A percentile compares a stretch with the other conserved stretches of the same genome.
These are phyloP conservation scores for Yarrowia alimentaria DNA, from an alignment of 805 yeast species.

Conservation along the genomic window DNA sequence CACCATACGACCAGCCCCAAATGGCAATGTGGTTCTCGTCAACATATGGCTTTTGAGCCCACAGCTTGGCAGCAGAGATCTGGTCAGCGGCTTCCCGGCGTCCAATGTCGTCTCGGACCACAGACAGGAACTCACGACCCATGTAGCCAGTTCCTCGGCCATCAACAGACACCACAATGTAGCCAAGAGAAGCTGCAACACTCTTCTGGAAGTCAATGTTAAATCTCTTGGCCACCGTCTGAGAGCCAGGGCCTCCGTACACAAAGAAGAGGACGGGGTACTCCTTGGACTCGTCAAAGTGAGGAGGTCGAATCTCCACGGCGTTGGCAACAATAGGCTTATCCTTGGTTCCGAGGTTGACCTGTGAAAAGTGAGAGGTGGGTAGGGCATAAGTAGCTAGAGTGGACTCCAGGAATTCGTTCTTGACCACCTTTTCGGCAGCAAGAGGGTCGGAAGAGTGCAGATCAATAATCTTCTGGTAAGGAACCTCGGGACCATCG, in stretches of 20 bases:
- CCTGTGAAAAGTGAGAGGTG: constrained; percentile 48
- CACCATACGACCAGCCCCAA: constrained; percentile 99
- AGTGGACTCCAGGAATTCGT: constrained; percentile 34
- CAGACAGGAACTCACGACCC: constrained; percentile 72
- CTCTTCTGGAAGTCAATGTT: constrained; percentile 67
- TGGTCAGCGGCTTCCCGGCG: constrained; percentile 82
- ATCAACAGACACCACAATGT: constrained; percentile 91
- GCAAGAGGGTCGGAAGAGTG: constrained; percentile 42
- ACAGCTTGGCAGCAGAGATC: constrained; percentile 74
- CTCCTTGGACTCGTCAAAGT: constrained; percentile 56
- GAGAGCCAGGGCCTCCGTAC: constrained; percentile 96
- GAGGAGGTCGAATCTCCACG: constrained; percentile 73
- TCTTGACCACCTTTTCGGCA: constrained; percentile 35
- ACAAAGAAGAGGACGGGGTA: constrained; percentile 88
- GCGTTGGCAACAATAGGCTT: constrained; percentile 49
- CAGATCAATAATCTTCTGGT: constrained; percentile 66
- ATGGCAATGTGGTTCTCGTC: constrained; percentile 69
- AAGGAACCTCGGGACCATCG: constrained; percentile 76
- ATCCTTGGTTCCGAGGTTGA: constrained; percentile 45
- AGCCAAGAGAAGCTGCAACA: constrained; percentile 71
- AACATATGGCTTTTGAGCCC: constrained; percentile 63
- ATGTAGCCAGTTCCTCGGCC: constrained; percentile 95
- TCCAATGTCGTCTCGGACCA: constrained; percentile 81
- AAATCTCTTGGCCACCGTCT: constrained; percentile 65
- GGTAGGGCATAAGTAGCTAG: constrained; percentile 56